These are phyloP conservation scores for Zopfia rhizophila DNA, from an alignment of 2,329 filamentous ascomycete genomes.

Conservation along the genomic window DNA sequence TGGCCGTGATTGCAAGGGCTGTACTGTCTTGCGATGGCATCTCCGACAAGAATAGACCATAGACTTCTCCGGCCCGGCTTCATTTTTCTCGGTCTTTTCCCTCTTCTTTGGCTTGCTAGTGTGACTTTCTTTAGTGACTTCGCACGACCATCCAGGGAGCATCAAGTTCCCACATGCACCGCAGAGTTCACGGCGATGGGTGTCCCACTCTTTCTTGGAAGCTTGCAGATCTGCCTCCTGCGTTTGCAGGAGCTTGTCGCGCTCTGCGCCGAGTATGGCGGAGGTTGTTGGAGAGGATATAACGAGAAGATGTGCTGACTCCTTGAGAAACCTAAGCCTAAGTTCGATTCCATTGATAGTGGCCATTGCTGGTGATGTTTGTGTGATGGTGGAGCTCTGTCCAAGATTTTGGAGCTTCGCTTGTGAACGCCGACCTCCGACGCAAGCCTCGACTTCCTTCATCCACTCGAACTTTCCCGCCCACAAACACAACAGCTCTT, in stretches of 20 bases:
- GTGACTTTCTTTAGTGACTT: conserved; percentile 24
- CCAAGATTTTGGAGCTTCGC: conserved; percentile 6
- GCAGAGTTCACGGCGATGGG: conserved; percentile 45
- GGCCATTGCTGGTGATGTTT: conserved; percentile 28
- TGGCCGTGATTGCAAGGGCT: conserved; percentile 29
- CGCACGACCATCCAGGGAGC: conserved; percentile 50
- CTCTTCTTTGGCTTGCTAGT: conserved; percentile 16
- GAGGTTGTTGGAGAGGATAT: conserved; percentile 46
- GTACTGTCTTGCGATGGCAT: conserved; percentile 45
- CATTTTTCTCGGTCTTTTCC: background rate
- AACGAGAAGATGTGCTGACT: conserved; percentile 45
- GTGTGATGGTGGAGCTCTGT: conserved; percentile 11
- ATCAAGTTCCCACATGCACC: conserved; percentile 50
- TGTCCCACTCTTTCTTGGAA: conserved; percentile 40
- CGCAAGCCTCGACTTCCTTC: conserved; percentile 29
- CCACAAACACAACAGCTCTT: background rate
- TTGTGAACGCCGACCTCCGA: conserved; percentile 15
- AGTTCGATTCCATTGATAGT: conserved; percentile 25
- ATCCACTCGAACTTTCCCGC: conserved; percentile 23
- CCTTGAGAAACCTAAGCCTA: conserved; percentile 44
- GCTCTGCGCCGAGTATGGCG: conserved; percentile 42
- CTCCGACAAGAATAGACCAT: conserved; percentile 41
- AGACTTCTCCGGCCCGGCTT: conserved; percentile 23
- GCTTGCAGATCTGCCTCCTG: conserved; percentile 39
- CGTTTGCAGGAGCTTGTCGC: conserved; percentile 34